Conservation (phyloP, 2,329 filamentous ascomycete genomes). For the Paecilomyces variotii region DNA sequence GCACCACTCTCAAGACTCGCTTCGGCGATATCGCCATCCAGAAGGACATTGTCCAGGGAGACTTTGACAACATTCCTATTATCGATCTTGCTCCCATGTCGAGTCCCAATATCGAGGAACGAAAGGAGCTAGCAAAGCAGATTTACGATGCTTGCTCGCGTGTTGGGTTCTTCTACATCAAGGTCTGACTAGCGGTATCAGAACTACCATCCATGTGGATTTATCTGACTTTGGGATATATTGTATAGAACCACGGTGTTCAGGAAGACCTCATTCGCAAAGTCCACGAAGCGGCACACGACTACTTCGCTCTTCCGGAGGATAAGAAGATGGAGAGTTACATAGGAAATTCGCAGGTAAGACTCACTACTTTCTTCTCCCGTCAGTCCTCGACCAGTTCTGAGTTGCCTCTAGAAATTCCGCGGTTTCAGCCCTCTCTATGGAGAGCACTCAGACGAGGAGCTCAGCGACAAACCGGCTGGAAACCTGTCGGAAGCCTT, state of each 20-base stretch:
- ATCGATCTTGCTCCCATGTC: constrained; percentile 43
- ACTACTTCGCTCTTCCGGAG: constrained; percentile 43
- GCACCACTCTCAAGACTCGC: neutral
- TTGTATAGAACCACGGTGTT: constrained; percentile 39
- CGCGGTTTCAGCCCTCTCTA: constrained; percentile 19
- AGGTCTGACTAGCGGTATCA: constrained; percentile 3
- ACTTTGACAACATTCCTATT: constrained; percentile 43
- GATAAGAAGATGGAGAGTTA: constrained; percentile 40
- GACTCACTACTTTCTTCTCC: too few relatives aligned
- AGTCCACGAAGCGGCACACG: constrained; percentile 11
- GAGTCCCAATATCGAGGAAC: constrained; percentile 21
- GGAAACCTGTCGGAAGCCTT: constrained; percentile 17
- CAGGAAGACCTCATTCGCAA: constrained; percentile 14
- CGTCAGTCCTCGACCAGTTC: neutral
- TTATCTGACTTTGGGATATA: neutral
- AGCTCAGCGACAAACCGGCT: constrained; percentile 2
- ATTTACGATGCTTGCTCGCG: constrained; percentile 42
- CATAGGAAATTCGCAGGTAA: constrained; percentile 21
- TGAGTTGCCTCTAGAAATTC: constrained; percentile 11
- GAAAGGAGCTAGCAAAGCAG: constrained; percentile 32
- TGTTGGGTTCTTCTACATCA: constrained; percentile 51
- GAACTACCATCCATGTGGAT: neutral
- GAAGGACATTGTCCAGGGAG: neutral
- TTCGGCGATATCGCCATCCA: neutral
- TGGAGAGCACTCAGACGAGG: constrained; percentile 10